Evolutionary conservation across 2,329 filamentous ascomycete genomes (phyloP).

Genomic region (Dryadomyces quercivorus): DNA sequence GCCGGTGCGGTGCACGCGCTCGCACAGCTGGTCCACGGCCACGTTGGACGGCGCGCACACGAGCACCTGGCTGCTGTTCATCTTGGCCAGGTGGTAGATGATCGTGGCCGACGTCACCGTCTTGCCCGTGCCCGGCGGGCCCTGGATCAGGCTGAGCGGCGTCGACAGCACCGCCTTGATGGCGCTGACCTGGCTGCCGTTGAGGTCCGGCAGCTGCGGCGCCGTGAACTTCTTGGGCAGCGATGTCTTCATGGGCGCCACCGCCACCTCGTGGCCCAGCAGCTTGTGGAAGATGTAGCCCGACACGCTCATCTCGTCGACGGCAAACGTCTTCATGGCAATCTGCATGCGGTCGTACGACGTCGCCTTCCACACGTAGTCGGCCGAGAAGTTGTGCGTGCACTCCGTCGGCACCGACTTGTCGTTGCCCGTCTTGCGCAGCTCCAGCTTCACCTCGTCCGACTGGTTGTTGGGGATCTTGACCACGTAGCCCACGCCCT

Average conservation of each 20-base stretch:
- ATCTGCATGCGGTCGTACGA: constrained; percentile 99
- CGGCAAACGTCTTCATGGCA: constrained; percentile 97
- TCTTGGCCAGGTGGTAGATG: constrained; percentile 93
- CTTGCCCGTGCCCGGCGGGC: constrained; percentile 93
- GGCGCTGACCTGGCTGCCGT: constrained; percentile 88
- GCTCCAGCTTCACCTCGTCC: constrained; percentile 89
- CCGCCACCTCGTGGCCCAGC: constrained; percentile 85
- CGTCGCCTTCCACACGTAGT: constrained; percentile 99
- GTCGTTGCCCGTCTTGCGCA: constrained; percentile 89
- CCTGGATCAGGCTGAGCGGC: constrained; percentile 90
- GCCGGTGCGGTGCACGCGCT: constrained; percentile 87
- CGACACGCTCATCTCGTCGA: constrained; percentile 96
- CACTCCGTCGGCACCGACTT: constrained; percentile 93
- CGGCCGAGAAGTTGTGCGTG: constrained; percentile 94
- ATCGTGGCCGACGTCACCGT: constrained; percentile 97
- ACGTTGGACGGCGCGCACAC: constrained; percentile 98
- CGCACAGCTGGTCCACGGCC: constrained; percentile 93
- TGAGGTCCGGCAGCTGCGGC: constrained; percentile 85
- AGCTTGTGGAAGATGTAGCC: constrained; percentile 98
- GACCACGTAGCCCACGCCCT: constrained; percentile 96
- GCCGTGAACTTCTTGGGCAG: constrained; percentile 96
- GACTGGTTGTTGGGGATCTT: constrained; percentile 99
- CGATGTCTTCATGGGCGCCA: constrained; percentile 89
- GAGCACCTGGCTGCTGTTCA: constrained; percentile 86
- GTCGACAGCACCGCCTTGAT: constrained; percentile 93